Base-by-base conservation (phyloP, 148 eudicot genomes). In the Euryodendron excelsum region DNA sequence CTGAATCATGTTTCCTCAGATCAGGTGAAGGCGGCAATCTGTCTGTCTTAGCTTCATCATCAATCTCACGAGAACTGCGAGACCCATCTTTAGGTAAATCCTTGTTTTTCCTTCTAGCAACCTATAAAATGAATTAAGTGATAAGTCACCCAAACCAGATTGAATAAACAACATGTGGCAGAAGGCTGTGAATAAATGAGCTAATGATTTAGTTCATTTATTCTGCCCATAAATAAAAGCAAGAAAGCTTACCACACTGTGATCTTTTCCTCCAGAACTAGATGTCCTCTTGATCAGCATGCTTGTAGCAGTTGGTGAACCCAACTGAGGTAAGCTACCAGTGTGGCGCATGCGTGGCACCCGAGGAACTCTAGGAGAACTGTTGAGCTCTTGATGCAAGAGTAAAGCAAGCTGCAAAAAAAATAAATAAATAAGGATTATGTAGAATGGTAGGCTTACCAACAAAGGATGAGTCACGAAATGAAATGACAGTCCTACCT, bases 291-390 rank as follows among this genome's bases (percentile, higher is more conserved):
- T 95, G 79, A 86, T 83, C 78, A 88, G 78, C 83, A 81, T 82
- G 84, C 88, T 93, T 52, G 97, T 80, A 41, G 89, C 86, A 75
- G 90, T 83, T 72, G 91, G 86, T 65, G 97, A 83, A 66, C 93
- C 85, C 77, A 89, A 72, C 80, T 91, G 99, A 84, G 98, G 94
- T 80, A 91, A 84, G 83, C 90, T 88, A 66, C 98, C 98, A 70
- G 90, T 87, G 78, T 91, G 86, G 60, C 98, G 98, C 80, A 91
- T 90, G 65, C 99, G 98, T 79, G 99, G 93, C 50, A 93, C 97
- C 72, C 99, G 88, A 76, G 97, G 94, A 88, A 93, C 98, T 85
- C 99, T 86, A 48, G 97, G 98, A 81, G 99, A 96, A 84, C 99
- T 96, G 84, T 96, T 96, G 15, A 96, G 95, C 84, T 96, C 93